Percentiles rank a stretch among this genome's conserved stretches.
phyloP scores from a whole-genome alignment of 2,329 filamentous ascomycete species.

The Pseudogymnoascus pannorum region DNA sequence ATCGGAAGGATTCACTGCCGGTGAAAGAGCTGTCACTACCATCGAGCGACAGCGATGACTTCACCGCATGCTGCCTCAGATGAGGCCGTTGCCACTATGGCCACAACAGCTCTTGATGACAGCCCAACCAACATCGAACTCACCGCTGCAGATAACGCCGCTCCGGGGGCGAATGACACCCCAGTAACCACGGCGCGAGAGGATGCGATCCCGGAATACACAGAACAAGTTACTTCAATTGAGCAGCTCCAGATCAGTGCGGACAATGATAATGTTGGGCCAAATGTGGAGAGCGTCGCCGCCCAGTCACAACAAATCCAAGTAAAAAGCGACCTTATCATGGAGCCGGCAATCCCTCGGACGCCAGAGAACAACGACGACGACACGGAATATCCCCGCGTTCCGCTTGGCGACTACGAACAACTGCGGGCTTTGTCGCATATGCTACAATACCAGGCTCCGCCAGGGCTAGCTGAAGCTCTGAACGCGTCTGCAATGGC shows the following conservation, averaged over 20 bases:
- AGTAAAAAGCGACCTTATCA: conserved; percentile 8
- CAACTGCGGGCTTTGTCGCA: conserved; percentile 3
- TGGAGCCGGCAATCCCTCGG: conserved; percentile 7
- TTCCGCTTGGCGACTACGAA: neutral
- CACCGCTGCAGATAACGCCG: conserved; percentile 14
- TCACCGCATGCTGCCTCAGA: conserved; percentile 23
- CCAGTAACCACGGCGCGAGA: conserved; percentile 7
- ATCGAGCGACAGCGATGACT: conserved; percentile 29
- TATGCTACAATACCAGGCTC: conserved; percentile 5
- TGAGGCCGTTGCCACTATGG: conserved; percentile 17
- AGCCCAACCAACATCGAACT: conserved; percentile 8
- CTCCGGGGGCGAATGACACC: neutral
- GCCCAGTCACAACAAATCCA: neutral
- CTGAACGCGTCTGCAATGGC: conserved; percentile 8
- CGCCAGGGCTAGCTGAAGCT: neutral
- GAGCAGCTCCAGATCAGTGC: conserved; percentile 9
- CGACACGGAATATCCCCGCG: conserved; percentile 3
- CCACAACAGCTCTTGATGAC: conserved; percentile 14
- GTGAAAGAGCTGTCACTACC: conserved; percentile 29
- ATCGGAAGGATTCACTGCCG: conserved; percentile 15
- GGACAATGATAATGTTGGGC: neutral
- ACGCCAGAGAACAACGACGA: conserved; percentile 7
- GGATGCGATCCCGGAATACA: neutral
- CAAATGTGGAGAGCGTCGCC: neutral
- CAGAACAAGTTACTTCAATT: conserved; percentile 2